phyloP scores from a whole-genome alignment of 371 early-diverging fungal genomes.

The Batrachochytrium dendrobatidis region DNA sequence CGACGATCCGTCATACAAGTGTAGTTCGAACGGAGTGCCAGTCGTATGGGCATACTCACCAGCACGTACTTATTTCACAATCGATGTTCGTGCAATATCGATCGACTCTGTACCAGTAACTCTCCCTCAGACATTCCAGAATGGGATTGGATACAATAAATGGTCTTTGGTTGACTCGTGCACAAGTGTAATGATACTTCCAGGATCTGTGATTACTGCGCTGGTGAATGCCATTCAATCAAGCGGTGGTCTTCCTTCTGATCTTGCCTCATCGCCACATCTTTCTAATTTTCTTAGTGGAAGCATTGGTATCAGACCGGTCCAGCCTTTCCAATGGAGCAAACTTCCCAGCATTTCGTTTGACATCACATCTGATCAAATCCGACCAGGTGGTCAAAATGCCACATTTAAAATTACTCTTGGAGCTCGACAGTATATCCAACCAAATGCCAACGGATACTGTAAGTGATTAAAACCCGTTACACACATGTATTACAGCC shows the following conservation, averaged over 20 bases:
- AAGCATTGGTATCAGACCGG: background rate
- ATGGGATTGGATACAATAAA: background rate
- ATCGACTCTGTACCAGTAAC: background rate
- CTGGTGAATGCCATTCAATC: background rate
- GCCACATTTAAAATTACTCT: background rate
- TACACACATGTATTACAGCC: background rate
- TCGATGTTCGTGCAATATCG: background rate
- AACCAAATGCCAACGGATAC: background rate
- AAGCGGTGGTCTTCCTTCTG: background rate
- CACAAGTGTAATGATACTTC: background rate
- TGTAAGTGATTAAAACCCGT: background rate
- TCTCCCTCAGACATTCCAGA: background rate
- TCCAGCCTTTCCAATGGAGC: background rate
- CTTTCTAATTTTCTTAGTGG: background rate
- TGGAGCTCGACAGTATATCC: conserved; percentile 2
- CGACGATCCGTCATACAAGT: background rate
- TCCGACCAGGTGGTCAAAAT: no score
- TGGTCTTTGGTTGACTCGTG: conserved; percentile 4
- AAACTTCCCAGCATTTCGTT: background rate
- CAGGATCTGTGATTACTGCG: background rate
- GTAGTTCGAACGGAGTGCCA: background rate
- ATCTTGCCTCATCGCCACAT: background rate
- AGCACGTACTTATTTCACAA: background rate
- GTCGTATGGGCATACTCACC: conserved; percentile 1
- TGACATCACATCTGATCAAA: background rate